These are phyloP conservation scores for Roridomyces roridus DNA, from an alignment of 768 basidiomycete genomes.

Conservation along the genomic window DNA sequence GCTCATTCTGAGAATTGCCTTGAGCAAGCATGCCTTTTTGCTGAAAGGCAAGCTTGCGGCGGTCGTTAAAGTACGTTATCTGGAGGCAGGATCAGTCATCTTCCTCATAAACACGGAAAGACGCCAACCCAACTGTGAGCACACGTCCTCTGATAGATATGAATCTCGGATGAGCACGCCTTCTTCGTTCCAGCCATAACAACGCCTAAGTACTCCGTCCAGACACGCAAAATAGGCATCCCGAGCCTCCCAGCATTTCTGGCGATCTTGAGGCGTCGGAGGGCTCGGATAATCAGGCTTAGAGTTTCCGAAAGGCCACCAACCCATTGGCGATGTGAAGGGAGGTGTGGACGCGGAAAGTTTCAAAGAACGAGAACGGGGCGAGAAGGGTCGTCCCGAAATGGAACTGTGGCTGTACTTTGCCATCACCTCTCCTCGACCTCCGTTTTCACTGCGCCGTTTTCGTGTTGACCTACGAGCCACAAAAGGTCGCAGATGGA, in stretches of 20 bases:
- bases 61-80: constrained; percentile 96
- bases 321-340: too few species aligned
- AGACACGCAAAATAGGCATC: constrained; percentile 89
- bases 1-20: constrained; percentile 32
- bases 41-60: constrained; percentile 79
- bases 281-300: constrained; percentile 45
- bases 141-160: constrained; percentile 72
- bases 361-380: too few species aligned
- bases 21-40: constrained; percentile 76
- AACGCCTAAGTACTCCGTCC: constrained; percentile 67
- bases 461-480: too few species aligned
- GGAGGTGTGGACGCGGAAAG: too few species aligned
- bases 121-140: constrained; percentile 88
- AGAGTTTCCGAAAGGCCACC: constrained; percentile 42
- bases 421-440: too few species aligned
- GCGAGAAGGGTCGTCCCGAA: too few species aligned
- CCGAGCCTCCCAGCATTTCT: constrained; percentile 86
- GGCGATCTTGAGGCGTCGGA: constrained; percentile 67
- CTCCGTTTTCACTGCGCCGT: too few species aligned
- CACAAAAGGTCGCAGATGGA: too few species aligned
- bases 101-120: neutral
- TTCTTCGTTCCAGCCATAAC: constrained; percentile 72
- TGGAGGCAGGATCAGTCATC: constrained; percentile 35
- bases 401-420: too few species aligned
- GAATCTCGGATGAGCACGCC: constrained; percentile 63